Conservation (phyloP, 148 eudicot genomes). For the Spergularia marina region DNA sequence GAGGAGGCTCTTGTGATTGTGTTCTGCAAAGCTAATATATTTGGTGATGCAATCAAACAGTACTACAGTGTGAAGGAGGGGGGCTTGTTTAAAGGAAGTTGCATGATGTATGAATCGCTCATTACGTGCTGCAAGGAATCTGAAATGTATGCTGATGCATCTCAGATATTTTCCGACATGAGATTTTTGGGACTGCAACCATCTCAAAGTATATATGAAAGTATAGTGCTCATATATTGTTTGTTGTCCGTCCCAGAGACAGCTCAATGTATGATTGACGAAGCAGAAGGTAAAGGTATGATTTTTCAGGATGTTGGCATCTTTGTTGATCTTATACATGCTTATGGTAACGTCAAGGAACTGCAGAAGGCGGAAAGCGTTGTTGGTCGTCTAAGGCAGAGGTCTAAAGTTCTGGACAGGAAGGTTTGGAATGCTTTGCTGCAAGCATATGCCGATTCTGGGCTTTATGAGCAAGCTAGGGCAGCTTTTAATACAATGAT, state of each 20-base stretch:
- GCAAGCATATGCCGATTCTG: slow-evolving; percentile 70
- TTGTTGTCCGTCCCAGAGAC: slow-evolving; percentile 88
- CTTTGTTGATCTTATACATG: slow-evolving; percentile 60
- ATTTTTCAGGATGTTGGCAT: slow-evolving; percentile 43
- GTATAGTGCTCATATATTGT: slow-evolving; percentile 66
- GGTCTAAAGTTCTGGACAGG: slow-evolving; percentile 52
- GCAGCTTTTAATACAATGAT: slow-evolving; percentile 98
- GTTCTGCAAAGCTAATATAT: slow-evolving; percentile 58
- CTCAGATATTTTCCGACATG: slow-evolving; percentile 90
- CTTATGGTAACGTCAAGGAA: slow-evolving; percentile 69
- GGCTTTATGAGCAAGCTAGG: slow-evolving; percentile 92
- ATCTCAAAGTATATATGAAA: slow-evolving; percentile 50
- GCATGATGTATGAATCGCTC: slow-evolving; percentile 69
- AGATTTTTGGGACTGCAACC: slow-evolving; percentile 61
- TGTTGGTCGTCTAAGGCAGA: slow-evolving; percentile 66
- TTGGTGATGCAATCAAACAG: slow-evolving; percentile 61
- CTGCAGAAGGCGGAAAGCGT: slow-evolving; percentile 72
- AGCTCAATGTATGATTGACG: slow-evolving; percentile 59
- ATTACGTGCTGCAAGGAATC: slow-evolving; percentile 66
- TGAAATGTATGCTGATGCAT: slow-evolving; percentile 64
- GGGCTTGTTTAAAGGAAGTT: slow-evolving; percentile 39
- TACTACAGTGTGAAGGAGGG: slow-evolving; percentile 43
- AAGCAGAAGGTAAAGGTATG: slow-evolving; percentile 52
- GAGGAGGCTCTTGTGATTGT: slow-evolving; percentile 72
- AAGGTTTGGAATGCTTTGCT: slow-evolving; percentile 80